Percentiles rank a stretch among this genome's conserved stretches.
Conservation (phyloP, 208 protist genomes). For the Sergeia podlipaevii region DNA sequence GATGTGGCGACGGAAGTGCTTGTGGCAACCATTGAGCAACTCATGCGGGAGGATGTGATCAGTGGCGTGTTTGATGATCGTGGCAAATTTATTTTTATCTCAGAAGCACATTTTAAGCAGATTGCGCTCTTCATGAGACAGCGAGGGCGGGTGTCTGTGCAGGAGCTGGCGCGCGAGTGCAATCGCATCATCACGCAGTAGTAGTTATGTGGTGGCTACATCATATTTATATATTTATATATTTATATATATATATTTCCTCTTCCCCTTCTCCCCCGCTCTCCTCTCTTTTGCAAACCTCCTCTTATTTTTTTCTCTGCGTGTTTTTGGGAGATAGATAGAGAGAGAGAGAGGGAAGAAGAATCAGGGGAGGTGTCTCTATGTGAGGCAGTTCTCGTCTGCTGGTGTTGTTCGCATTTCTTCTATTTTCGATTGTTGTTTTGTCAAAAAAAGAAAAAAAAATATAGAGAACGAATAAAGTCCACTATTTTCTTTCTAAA, state of each 20-base stretch:
- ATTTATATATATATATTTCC: no score
- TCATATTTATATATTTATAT: no score
- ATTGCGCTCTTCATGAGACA: constrained; percentile 56
- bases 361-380: no score
- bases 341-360: no score
- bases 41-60: constrained; percentile 34
- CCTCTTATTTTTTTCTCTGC: background rate
- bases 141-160: constrained; percentile 60
- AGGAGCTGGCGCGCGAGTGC: constrained; percentile 67
- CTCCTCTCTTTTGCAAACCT: no score
- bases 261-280: no score
- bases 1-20: constrained; percentile 52
- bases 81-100: constrained; percentile 73
- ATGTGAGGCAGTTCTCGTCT: no score
- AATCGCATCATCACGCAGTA: constrained; percentile 51
- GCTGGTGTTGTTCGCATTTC: background rate
- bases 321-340: background rate
- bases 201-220: background rate
- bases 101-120: constrained; percentile 38
- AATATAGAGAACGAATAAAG: background rate
- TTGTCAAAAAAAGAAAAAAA: background rate
- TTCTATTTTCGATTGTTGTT: no score
- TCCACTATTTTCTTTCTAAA: no score
- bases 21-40: constrained; percentile 50
- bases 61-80: constrained; percentile 77